These are phyloP conservation scores for Geranium brycei DNA, from an alignment of 345 rosid genomes.

Conservation along the genomic window DNA sequence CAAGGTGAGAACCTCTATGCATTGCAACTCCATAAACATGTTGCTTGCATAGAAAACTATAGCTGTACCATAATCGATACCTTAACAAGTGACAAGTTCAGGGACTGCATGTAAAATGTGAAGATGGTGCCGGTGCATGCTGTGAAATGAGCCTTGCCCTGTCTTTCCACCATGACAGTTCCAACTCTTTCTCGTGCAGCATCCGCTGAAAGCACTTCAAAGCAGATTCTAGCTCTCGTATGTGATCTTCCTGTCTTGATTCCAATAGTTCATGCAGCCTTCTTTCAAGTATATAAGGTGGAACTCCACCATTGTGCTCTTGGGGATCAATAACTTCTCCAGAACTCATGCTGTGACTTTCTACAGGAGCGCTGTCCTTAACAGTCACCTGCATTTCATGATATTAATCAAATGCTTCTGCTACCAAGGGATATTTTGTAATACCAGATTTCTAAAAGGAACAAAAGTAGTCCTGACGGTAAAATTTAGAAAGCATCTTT, in stretches of 20 bases:
- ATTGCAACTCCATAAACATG: no score
- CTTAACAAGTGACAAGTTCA: no score
- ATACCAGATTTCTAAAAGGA: no score
- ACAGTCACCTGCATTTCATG: constrained; percentile 13
- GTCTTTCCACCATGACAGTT: constrained; percentile 74
- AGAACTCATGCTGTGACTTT: background rate
- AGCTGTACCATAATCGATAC: no score
- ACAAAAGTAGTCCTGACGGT: no score
- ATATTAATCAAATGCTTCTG: background rate
- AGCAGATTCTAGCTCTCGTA: constrained; percentile 51
- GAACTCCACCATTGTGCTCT: constrained; percentile 30
- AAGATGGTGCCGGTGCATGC: constrained; percentile 10
- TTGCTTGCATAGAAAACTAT: no score
- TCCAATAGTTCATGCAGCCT: constrained; percentile 54
- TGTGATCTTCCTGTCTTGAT: constrained; percentile 50
- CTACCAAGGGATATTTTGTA: no score
- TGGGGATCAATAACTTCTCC: constrained; percentile 26
- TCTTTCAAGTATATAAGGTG: constrained; percentile 54
- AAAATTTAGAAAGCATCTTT: no score
- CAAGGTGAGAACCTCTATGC: no score
- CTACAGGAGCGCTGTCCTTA: constrained; percentile 7
- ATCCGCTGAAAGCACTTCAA: constrained; percentile 25
- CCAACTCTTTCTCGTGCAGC: constrained; percentile 47
- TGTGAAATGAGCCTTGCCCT: constrained; percentile 37
- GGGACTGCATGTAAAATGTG: no score